These are phyloP conservation scores for Russula ochroleuca DNA, from an alignment of 768 basidiomycete species.

Conservation along the genomic window DNA sequence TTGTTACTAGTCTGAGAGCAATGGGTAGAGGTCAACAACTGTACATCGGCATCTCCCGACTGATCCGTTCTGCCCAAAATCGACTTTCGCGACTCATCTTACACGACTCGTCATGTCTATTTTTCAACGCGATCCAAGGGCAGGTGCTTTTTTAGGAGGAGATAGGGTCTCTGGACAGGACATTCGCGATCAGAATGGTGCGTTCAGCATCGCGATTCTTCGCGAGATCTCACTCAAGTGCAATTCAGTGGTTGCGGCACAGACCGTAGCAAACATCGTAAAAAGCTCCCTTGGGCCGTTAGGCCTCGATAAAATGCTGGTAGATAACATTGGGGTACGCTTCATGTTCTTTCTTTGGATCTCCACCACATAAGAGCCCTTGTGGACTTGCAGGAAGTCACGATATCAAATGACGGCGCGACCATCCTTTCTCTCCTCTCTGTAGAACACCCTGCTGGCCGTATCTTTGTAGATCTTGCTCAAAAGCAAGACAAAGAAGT, in stretches of 20 bases:
- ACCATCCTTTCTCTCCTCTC: slow-evolving; percentile 94
- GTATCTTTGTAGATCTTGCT: slow-evolving; percentile 96
- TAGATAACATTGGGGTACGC: slow-evolving; percentile 93
- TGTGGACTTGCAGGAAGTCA: slow-evolving; percentile 73
- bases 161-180: slow-evolving; percentile 93
- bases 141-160: slow-evolving; percentile 90
- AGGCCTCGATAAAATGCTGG: slow-evolving; percentile 95
- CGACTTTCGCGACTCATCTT: slow-evolving; percentile 4
- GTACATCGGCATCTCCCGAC: slow-evolving; percentile 19
- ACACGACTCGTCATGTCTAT: slow-evolving; percentile 39
- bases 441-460: slow-evolving; percentile 95
- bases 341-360: slow-evolving; percentile 1
- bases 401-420: slow-evolving; percentile 98
- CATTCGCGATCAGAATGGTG: slow-evolving; percentile 95
- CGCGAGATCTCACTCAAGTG: slow-evolving; percentile 8
- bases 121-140: slow-evolving; percentile 89
- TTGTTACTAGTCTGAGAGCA: not conserved
- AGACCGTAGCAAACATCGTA: slow-evolving; percentile 95
- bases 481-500: slow-evolving; percentile 99
- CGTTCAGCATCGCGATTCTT: slow-evolving; percentile 26
- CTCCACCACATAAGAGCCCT: slow-evolving; percentile 24
- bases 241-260: slow-evolving; percentile 83
- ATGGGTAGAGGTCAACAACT: not conserved
- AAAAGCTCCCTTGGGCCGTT: slow-evolving; percentile 95
- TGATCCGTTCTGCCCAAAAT: not conserved